Evolutionary conservation across 176 grass and related monocot genomes (phyloP).

Genomic region (Echinochloa phyllopogon): DNA sequence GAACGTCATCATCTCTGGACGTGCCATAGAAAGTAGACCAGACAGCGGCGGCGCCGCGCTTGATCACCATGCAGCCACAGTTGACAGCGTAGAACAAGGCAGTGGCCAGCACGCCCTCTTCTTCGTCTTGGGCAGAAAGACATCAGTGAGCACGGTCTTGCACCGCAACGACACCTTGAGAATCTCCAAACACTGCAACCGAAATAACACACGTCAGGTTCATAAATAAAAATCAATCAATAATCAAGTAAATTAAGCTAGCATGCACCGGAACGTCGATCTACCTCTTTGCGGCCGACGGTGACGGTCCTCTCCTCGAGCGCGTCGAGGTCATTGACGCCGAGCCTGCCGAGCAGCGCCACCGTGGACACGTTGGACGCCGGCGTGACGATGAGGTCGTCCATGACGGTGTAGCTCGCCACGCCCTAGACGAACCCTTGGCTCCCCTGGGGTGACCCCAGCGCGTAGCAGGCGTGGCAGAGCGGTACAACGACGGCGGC

Average conservation of each 20-base stretch:
- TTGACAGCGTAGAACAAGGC: too few species aligned
- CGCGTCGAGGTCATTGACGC: slow-evolving; percentile 12
- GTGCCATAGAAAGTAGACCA: too few species aligned
- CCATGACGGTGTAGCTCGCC: slow-evolving; percentile 31
- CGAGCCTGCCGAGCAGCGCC: slow-evolving; percentile 30
- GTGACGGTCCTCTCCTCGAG: slow-evolving; percentile 37
- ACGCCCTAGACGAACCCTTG: background rate
- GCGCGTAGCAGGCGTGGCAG: background rate
- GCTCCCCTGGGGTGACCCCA: background rate
- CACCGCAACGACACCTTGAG: slow-evolving; percentile 41
- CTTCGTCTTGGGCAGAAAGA: slow-evolving; percentile 31
- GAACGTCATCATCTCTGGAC: too few species aligned
- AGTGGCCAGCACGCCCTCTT: too few species aligned
- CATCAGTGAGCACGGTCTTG: slow-evolving; percentile 50
- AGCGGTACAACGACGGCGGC: background rate
- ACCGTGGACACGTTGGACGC: too few species aligned
- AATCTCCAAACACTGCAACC: slow-evolving; percentile 23
- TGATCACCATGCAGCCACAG: too few species aligned
- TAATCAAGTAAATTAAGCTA: too few species aligned
- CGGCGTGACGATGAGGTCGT: slow-evolving; percentile 37
- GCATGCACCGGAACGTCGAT: too few species aligned
- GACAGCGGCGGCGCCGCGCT: too few species aligned
- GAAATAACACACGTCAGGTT: too few species aligned
- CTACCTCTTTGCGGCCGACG: too few species aligned
- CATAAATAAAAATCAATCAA: too few species aligned